These are phyloP conservation scores for Fraxinus nigra DNA, from an alignment of 305 asterid species.

Conservation along the genomic window DNA sequence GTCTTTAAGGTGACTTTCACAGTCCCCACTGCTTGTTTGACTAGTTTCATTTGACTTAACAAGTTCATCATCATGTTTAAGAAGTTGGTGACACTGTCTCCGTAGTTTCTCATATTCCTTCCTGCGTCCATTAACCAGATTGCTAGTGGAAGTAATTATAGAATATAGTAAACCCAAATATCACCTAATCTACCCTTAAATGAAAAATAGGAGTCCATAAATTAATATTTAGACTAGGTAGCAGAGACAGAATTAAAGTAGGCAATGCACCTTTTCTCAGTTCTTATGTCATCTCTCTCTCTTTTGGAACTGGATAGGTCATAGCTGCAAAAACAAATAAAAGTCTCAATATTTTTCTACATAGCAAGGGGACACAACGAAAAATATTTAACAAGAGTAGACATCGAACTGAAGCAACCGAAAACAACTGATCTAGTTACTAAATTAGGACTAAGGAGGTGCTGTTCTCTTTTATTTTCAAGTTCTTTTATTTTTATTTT, in stretches of 20 bases:
- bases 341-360: slow-evolving; percentile 19
- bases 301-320: slow-evolving; percentile 59
- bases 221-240: not conserved
- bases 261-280: slow-evolving; percentile 50
- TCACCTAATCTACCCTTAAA: not conserved
- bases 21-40: slow-evolving; percentile 39
- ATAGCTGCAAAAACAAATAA: slow-evolving; percentile 50
- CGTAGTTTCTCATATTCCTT: slow-evolving; percentile 81
- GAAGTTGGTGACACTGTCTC: slow-evolving; percentile 57
- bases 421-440: not conserved
- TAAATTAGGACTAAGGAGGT: not conserved
- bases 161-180: slow-evolving; percentile 16
- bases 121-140: slow-evolving; percentile 44
- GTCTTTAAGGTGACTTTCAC: slow-evolving; percentile 41
- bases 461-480: not conserved
- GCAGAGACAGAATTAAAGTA: not conserved
- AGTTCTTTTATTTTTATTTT: not conserved
- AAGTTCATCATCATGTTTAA: slow-evolving; percentile 36
- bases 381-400: not conserved
- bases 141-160: slow-evolving; percentile 7
- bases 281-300: slow-evolving; percentile 57
- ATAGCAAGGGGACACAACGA: not conserved
- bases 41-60: slow-evolving; percentile 34
- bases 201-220: not conserved
- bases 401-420: not conserved